Evolutionary conservation across 2,329 filamentous ascomycete genomes (phyloP).

Genomic region (Sporothrix brasiliensis): DNA sequence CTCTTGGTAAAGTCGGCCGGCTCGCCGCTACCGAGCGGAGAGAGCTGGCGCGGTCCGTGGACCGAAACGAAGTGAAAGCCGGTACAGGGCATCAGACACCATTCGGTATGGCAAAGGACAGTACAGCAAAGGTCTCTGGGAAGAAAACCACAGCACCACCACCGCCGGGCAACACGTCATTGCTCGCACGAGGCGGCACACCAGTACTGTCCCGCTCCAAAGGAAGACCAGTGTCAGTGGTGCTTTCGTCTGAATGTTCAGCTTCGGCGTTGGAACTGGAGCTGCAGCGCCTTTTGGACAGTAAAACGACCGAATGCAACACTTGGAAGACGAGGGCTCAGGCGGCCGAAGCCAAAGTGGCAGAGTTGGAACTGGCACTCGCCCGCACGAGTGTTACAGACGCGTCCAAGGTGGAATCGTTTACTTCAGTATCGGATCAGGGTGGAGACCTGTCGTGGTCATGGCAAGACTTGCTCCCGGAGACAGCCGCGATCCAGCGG

Average conservation of each 20-base stretch:
- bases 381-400: slow-evolving; percentile 32
- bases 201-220: neutral
- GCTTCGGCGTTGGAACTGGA: slow-evolving; percentile 47
- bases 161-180: neutral
- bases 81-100: neutral
- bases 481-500: neutral
- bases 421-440: neutral
- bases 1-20: slow-evolving; percentile 3
- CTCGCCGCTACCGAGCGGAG: slow-evolving; percentile 1
- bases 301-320: slow-evolving; percentile 47
- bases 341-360: slow-evolving; percentile 57
- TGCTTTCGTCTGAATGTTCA: neutral
- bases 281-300: slow-evolving; percentile 53
- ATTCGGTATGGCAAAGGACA: neutral
- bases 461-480: slow-evolving; percentile 20
- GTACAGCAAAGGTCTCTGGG: neutral
- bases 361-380: slow-evolving; percentile 47
- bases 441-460: slow-evolving; percentile 11
- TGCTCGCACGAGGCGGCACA: neutral
- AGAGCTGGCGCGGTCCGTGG: slow-evolving; percentile 8
- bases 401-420: neutral
- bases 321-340: slow-evolving; percentile 61
- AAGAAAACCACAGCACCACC: neutral
- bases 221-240: neutral
- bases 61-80: neutral